Conservation (phyloP, 2,329 filamentous ascomycete species). For the Venturia asperata region DNA sequence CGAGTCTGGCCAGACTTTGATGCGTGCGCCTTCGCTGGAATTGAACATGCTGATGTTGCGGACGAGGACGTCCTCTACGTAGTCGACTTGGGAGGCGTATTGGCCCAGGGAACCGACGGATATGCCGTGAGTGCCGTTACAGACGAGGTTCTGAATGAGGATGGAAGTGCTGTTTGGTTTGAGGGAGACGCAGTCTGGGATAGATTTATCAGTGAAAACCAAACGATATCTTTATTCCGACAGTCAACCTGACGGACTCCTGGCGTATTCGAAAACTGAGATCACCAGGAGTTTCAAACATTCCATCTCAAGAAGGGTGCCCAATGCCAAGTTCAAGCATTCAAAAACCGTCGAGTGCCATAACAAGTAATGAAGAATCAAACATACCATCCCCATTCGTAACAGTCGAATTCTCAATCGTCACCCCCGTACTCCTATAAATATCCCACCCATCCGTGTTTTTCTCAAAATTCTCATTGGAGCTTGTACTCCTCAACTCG, state of each 20-base stretch:
- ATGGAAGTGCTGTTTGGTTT: constrained; percentile 63
- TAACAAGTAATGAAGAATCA: neutral
- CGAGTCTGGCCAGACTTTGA: constrained; percentile 62
- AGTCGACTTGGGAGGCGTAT: constrained; percentile 54
- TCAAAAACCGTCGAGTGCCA: too few relatives aligned
- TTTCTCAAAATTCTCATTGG: neutral
- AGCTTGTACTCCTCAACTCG: neutral
- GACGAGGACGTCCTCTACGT: constrained; percentile 51
- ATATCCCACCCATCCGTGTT: constrained; percentile 16
- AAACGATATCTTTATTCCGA: too few relatives aligned
- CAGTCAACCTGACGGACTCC: too few relatives aligned
- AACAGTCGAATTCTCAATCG: constrained; percentile 59
- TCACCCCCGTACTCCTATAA: constrained; percentile 51
- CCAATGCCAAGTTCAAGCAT: neutral
- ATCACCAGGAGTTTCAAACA: neutral
- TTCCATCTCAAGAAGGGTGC: neutral
- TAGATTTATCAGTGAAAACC: constrained; percentile 26
- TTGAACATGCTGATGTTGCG: constrained; percentile 15
- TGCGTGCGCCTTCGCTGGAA: constrained; percentile 58
- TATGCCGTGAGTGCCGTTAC: constrained; percentile 61
- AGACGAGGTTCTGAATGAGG: constrained; percentile 56
- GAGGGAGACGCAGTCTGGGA: constrained; percentile 60
- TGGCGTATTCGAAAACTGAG: neutral
- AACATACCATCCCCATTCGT: constrained; percentile 50
- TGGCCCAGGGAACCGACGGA: constrained; percentile 61